These are phyloP conservation scores for Daldinia concentrica DNA, from an alignment of 495 filamentous ascomycete genomes.

Conservation along the genomic window DNA sequence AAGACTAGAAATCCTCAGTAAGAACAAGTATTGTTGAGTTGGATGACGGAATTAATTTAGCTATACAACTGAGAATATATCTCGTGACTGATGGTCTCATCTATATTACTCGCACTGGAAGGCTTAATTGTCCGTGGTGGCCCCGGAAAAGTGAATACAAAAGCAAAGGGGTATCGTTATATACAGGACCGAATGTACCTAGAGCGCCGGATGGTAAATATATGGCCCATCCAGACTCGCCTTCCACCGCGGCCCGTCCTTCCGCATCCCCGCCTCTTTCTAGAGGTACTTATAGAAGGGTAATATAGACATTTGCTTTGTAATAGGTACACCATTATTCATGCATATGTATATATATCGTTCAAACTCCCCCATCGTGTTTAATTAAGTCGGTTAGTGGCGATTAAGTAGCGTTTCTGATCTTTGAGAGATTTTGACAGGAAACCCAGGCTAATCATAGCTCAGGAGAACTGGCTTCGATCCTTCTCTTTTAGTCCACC, in stretches of 20 bases:
- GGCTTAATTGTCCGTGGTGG: constrained; percentile 16
- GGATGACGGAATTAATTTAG: constrained; percentile 40
- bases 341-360: constrained; percentile 44
- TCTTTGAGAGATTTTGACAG: not conserved
- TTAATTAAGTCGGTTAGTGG: constrained; percentile 26
- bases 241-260: constrained; percentile 41
- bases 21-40: not conserved
- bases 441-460: constrained; percentile 11
- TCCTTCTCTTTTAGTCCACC: constrained; percentile 94
- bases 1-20: not conserved
- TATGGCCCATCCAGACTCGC: constrained; percentile 27
- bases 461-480: constrained; percentile 50
- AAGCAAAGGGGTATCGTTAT: constrained; percentile 45
- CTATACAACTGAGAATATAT: constrained; percentile 50
- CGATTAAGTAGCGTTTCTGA: constrained; percentile 17
- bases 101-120: constrained; percentile 21
- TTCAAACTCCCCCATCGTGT: constrained; percentile 34
- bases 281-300: constrained; percentile 27
- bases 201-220: constrained; percentile 23
- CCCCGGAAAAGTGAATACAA: constrained; percentile 28
- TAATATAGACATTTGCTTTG: constrained; percentile 39
- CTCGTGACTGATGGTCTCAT: constrained; percentile 30
- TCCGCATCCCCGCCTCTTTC: constrained; percentile 37
- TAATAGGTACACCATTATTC: constrained; percentile 45
- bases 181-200: constrained; percentile 44